Conservation (phyloP, 2,329 filamentous ascomycete species). For the Ophiocordyceps sinensis region DNA sequence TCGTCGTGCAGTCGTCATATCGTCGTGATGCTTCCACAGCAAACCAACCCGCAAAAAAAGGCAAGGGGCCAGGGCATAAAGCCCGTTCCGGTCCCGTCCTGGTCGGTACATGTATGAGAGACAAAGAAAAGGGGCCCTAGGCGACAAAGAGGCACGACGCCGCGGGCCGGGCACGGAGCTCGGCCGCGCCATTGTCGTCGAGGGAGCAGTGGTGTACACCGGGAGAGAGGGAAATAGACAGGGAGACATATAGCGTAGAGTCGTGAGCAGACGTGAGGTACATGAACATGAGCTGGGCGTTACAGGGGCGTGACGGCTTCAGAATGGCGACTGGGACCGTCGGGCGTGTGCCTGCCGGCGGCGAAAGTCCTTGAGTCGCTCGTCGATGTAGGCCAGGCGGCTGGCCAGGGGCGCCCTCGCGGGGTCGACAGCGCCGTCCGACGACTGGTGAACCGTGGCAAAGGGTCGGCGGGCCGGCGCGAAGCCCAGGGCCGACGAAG, state of each 20-base stretch:
- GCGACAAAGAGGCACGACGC: no score
- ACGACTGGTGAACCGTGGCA: conserved; percentile 39
- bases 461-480: conserved; percentile 35
- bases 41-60: no score
- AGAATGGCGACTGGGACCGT: conserved; percentile 36
- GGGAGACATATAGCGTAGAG: neutral
- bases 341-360: conserved; percentile 24
- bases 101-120: neutral
- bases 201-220: no score
- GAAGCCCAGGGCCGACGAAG: conserved; percentile 25
- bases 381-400: conserved; percentile 43
- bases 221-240: neutral
- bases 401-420: conserved; percentile 30
- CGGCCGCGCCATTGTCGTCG: no score
- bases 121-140: neutral
- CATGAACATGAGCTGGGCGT: conserved; percentile 3
- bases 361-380: conserved; percentile 40
- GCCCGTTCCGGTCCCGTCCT: no score
- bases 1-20: conserved; percentile 4
- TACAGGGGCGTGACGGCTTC: neutral
- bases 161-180: no score
- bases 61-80: no score
- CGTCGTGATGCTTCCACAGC: neutral
- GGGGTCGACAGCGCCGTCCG: conserved; percentile 17
- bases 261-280: conserved; percentile 5